phyloP scores from a whole-genome alignment of 1,139 yeast species.

The Magnusiomyces paraingens region DNA sequence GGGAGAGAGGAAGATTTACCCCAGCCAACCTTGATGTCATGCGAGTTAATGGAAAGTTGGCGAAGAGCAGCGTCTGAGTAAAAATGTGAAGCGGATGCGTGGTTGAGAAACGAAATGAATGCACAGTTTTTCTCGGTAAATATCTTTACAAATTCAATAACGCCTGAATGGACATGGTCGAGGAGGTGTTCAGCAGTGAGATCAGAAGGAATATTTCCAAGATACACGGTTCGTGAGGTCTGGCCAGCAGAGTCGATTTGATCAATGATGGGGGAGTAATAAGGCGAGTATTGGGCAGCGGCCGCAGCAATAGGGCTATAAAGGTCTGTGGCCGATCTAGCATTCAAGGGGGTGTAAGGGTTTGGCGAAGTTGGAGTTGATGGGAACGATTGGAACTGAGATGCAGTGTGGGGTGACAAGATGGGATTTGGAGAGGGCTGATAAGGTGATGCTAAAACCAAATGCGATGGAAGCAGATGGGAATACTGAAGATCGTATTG shows the following conservation, averaged over 20 bases:
- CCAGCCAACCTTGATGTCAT: conserved; percentile 54
- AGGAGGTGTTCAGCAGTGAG: conserved; percentile 74
- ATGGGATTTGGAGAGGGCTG: conserved; percentile 37
- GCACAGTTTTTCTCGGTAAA: conserved; percentile 45
- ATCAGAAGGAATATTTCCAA: conserved; percentile 84
- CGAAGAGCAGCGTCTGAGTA: conserved; percentile 49
- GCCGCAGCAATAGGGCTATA: not conserved
- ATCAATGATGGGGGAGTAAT: conserved; percentile 17
- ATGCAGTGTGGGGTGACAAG: not conserved
- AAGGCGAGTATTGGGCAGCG: not conserved
- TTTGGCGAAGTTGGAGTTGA: conserved; percentile 5
- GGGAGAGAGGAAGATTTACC: conserved; percentile 60
- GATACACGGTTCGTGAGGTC: conserved; percentile 65
- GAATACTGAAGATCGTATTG: conserved; percentile 37
- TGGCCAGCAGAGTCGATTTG: conserved; percentile 12
- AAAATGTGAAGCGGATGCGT: conserved; percentile 39
- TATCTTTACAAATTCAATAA: conserved; percentile 62
- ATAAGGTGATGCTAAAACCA: conserved; percentile 62
- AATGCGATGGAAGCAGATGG: conserved; percentile 64
- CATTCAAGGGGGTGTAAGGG: conserved; percentile 3
- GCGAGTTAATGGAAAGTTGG: conserved; percentile 40
- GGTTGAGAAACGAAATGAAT: conserved; percentile 43
- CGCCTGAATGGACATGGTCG: conserved; percentile 87
- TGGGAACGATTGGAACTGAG: conserved; percentile 2
- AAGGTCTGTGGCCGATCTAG: conserved; percentile 2